Evolutionary conservation across 495 filamentous ascomycete species (phyloP).

Genomic region (Podospora australis): DNA sequence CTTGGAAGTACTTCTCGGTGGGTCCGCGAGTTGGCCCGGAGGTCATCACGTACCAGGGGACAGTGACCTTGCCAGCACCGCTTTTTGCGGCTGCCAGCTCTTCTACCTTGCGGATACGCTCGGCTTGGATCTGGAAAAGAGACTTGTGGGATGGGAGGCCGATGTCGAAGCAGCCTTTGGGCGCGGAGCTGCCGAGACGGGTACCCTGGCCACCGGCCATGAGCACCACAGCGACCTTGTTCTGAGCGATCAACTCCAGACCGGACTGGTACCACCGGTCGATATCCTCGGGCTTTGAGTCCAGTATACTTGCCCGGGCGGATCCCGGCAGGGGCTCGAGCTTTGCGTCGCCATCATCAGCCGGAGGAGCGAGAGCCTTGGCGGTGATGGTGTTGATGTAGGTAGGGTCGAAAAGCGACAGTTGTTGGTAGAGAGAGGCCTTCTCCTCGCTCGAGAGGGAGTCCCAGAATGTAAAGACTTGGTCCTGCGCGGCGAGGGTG

Average conservation of each 20-base stretch:
- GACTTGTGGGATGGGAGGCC: constrained; percentile 87
- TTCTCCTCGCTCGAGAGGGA: constrained; percentile 66
- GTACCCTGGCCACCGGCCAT: constrained; percentile 98
- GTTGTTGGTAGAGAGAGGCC: constrained; percentile 70
- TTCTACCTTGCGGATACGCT: constrained; percentile 87
- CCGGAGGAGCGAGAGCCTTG: constrained; percentile 70
- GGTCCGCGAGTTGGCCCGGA: constrained; percentile 90
- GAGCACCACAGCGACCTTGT: constrained; percentile 90
- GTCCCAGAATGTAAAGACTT: constrained; percentile 90
- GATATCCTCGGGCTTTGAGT: constrained; percentile 74
- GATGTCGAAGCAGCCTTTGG: constrained; percentile 96
- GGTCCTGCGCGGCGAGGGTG: constrained; percentile 70
- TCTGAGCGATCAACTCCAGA: constrained; percentile 74
- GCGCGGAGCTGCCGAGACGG: constrained; percentile 84
- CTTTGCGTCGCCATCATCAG: constrained; percentile 38
- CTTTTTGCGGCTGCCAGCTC: constrained; percentile 67
- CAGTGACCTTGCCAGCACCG: constrained; percentile 54
- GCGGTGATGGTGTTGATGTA: constrained; percentile 80
- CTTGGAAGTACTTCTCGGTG: constrained; percentile 87
- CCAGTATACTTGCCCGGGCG: constrained; percentile 84
- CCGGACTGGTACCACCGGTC: constrained; percentile 81
- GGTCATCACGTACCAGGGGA: constrained; percentile 99
- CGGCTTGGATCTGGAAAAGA: constrained; percentile 93
- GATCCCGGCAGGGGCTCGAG: constrained; percentile 89
- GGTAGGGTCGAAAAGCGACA: constrained; percentile 69